Evolutionary conservation across 164 flowering plant species (phyloP), one percentile per base, ranked within the genome.

Genomic region (Chimonanthus salicifolius): DNA sequence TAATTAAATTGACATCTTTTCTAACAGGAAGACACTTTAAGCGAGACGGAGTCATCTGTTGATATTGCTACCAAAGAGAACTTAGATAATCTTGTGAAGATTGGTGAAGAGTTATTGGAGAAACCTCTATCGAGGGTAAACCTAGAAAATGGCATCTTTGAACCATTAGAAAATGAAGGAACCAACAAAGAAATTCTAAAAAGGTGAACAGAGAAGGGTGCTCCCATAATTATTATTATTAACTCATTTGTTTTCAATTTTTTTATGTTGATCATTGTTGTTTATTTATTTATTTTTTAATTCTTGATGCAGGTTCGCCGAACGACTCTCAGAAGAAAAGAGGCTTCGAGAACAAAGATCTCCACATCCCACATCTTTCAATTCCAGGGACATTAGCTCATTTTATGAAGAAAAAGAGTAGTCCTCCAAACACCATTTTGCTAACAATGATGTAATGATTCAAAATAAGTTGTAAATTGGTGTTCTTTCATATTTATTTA

Each of bases 71-170:
- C 76, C 6, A 43, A 63, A 16, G 68, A 73, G 18, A 76, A 76
- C 70, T 49, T 79, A 63, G 74, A 73, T 47, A 60, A 60, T 63
- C 79, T 79, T 68, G 78, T 76, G 50, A 69, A 64, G 49, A 49
- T 76, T 10, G 81, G 76, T 4, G 81, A 71, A 48, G 68, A 46
- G 16, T 67, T 79, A 33, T 63, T 76, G 67, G 58, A 76, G 62
- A 73, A 76, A 58, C 77, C 74, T 7, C 68, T 75, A 51, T 18
- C 79, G 1, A 63, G 69, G 63, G 74, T 76, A 44, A 79, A 79
- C 60, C 58, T 76, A 71, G 72, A 74, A 15, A 80, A 77, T n/a
- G 82, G 82, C 9, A 15, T 46, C n/a, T 73, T n/a, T 62, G 77
- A 76, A 67, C 74, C 79, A 9, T 16, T 65, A 0, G 50, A 15